Conservation (phyloP, 768 basidiomycete genomes). For the Boletales sp. region DNA sequence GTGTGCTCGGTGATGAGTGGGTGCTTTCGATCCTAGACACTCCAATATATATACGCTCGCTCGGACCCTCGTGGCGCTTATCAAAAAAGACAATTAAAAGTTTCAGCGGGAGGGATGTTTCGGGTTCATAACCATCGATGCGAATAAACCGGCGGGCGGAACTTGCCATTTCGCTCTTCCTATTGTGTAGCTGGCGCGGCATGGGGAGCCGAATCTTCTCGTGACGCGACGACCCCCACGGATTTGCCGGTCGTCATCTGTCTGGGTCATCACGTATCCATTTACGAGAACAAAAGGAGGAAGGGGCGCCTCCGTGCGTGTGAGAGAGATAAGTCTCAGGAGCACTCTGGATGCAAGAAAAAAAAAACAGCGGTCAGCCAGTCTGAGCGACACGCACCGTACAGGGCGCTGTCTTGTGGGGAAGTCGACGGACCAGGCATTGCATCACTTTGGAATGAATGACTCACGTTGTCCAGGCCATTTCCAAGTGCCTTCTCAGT, state of each 20-base stretch:
- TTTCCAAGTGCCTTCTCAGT: background rate
- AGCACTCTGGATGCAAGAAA: too few relatives aligned
- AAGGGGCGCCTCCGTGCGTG: too few relatives aligned
- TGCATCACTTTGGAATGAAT: background rate
- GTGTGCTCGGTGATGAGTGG: too few relatives aligned
- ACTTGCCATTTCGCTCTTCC: background rate
- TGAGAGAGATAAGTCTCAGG: too few relatives aligned
- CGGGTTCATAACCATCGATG: background rate
- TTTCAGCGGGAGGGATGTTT: background rate
- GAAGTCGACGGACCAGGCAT: background rate
- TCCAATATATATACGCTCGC: too few relatives aligned
- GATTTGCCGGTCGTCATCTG: constrained; percentile 5
- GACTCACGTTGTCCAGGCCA: background rate
- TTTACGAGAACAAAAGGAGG: constrained; percentile 21
- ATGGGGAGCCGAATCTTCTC: background rate
- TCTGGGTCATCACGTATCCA: constrained; percentile 1
- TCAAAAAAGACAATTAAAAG: too few relatives aligned
- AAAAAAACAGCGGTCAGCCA: too few relatives aligned
- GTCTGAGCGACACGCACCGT: too few relatives aligned
- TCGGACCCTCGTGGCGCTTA: too few relatives aligned
- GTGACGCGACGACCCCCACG: background rate
- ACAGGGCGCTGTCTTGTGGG: too few relatives aligned
- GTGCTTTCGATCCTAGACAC: too few relatives aligned
- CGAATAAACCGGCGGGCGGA: constrained; percentile 6
- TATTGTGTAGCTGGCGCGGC: constrained; percentile 18